Evolutionary conservation across 2,329 filamentous ascomycete genomes (phyloP), one percentile per base, ranked within the genome.

Genomic region (Xylariaceae sp.): DNA sequence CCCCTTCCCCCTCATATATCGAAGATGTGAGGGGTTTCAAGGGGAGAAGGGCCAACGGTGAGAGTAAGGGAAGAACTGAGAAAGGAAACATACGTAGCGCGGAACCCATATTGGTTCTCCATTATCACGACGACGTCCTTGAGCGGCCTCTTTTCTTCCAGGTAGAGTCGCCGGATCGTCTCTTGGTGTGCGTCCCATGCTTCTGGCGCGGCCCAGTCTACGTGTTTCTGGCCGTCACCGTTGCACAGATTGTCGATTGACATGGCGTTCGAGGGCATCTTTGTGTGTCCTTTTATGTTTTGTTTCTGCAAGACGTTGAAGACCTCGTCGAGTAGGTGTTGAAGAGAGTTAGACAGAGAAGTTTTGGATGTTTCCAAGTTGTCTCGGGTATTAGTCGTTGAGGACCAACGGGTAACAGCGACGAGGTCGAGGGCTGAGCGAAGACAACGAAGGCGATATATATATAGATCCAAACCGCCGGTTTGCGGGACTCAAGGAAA

Each of bases 121-220:
- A 66, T 66, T 62, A 66, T 66, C 39, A 64, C 58, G 49, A 66
- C 65, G 1, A 66, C 65, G 34, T 66, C 65, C 55, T 66, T 66
- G 50, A 66, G 65, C n/a, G 65, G 65, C 34, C 62, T 64, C 60
- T 66, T 66, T 56, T 66, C 65, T 51, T 66, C 65, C n/a, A 66
- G 60, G 55, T 66, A 66, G 55, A 66, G 59, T 3, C 63, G 65
- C 37, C 65, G 60, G 23, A 66, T 66, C 35, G 63, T 66, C 11
- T 64, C 63, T 57, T 66, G 65, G 41, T 66, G 60, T 52, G 56
- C 54, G 30, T 66, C 65, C 65, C 65, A 66, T 45, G 65, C 65
- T 13, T 66, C 65, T 2, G 65, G 65, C 3, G 65, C 63, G 49
- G 65, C 65, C 65, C 65, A 66, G 49, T 65, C 60, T 39, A 60